Evolutionary conservation across 2,329 filamentous ascomycete genomes (phyloP).

Genomic region (Hypoxylon sp.): DNA sequence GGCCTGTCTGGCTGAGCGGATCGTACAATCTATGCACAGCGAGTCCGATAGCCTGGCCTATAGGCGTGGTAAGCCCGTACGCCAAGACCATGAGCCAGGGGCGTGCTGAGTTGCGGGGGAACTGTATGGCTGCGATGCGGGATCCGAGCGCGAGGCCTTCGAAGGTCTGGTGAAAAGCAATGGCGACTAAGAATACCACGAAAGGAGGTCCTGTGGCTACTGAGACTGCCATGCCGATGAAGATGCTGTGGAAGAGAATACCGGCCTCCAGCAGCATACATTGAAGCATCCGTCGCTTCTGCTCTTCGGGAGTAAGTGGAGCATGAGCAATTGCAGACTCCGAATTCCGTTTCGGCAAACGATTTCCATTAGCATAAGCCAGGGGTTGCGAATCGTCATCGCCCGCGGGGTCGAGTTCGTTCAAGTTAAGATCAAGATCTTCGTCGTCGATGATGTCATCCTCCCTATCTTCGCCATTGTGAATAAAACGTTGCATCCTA

Average conservation of each 20-base stretch:
- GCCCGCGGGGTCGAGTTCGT: conserved; percentile 63
- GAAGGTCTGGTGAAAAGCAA: conserved; percentile 87
- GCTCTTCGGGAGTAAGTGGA: conserved; percentile 60
- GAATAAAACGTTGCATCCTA: conserved; percentile 24
- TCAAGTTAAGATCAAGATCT: conserved; percentile 67
- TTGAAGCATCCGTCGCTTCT: conserved; percentile 75
- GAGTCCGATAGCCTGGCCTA: conserved; percentile 85
- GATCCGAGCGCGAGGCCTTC: conserved; percentile 87
- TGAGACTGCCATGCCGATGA: conserved; percentile 87
- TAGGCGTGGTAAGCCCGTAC: conserved; percentile 79
- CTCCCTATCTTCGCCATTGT: conserved; percentile 33
- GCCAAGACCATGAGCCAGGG: conserved; percentile 86
- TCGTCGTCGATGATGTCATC: conserved; percentile 53
- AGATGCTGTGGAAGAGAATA: conserved; percentile 85
- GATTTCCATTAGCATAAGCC: conserved; percentile 29
- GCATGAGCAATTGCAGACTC: conserved; percentile 43
- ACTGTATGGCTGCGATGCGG: conserved; percentile 84
- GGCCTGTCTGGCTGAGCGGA: conserved; percentile 75
- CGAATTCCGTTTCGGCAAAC: conserved; percentile 32
- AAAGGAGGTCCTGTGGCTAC: conserved; percentile 83
- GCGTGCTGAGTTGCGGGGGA: conserved; percentile 74
- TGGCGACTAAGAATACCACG: conserved; percentile 80
- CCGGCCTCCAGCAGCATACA: conserved; percentile 83
- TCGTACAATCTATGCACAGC: conserved; percentile 82
- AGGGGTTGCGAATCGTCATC: conserved; percentile 45